These are phyloP conservation scores for Quercus lobata DNA, from an alignment of 331 rosid genomes.

Conservation along the genomic window DNA sequence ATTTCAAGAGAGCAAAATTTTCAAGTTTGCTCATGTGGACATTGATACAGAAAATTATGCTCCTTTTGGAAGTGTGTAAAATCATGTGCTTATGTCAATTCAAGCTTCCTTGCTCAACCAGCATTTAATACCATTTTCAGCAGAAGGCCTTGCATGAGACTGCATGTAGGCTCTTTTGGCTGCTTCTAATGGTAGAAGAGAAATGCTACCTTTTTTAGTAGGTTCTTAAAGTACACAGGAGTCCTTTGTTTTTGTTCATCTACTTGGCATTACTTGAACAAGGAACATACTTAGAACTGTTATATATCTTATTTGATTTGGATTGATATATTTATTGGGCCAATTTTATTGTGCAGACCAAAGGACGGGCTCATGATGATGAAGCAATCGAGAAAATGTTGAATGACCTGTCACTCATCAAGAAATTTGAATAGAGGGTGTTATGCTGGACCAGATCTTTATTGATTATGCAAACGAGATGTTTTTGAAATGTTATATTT, in stretches of 20 bases:
- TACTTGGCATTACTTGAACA: neutral
- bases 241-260: neutral
- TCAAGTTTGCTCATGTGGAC: no score
- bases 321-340: neutral
- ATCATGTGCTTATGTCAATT: neutral
- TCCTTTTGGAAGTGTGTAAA: neutral
- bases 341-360: slow-evolving; percentile 52
- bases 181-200: neutral
- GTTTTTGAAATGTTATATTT: neutral
- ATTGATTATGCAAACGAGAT: neutral
- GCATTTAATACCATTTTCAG: neutral
- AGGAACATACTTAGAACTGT: neutral
- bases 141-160: neutral
- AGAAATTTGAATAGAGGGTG: slow-evolving; percentile 65
- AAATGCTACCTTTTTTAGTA: neutral
- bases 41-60: no score
- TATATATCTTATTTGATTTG: neutral
- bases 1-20: no score
- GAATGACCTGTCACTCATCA: slow-evolving; percentile 72
- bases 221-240: neutral
- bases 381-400: slow-evolving; percentile 96
- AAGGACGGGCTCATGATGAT: slow-evolving; percentile 91
- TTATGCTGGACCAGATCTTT: neutral
- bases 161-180: neutral
- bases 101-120: neutral